These are phyloP conservation scores for Sclerospora graminicola DNA, from an alignment of 352 stramenopile species.

Conservation along the genomic window DNA sequence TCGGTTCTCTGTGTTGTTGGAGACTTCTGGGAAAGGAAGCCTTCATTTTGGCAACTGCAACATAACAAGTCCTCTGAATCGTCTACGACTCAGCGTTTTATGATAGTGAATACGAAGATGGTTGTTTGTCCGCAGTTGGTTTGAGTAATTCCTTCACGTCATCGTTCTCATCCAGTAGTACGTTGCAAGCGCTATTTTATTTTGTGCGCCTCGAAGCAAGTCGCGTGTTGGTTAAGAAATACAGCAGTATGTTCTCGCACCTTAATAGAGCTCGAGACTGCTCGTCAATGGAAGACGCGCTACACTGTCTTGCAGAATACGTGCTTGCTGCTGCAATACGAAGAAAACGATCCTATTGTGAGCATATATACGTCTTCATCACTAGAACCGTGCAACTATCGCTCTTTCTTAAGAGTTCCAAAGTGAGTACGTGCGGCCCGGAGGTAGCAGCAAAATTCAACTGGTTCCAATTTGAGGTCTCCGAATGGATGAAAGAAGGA, in stretches of 20 bases:
- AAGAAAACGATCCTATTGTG: conserved; percentile 29
- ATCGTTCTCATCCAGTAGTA: conserved; percentile 4
- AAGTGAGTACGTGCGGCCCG: conserved; percentile 59
- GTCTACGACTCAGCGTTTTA: conserved; percentile 20
- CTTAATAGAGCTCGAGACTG: conserved; percentile 42
- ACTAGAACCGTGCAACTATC: conserved; percentile 21
- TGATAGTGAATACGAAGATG: conserved; percentile 18
- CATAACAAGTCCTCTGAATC: conserved; percentile 21
- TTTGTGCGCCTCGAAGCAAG: conserved; percentile 57
- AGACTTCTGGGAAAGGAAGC: too few relatives aligned
- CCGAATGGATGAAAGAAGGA: conserved; percentile 76
- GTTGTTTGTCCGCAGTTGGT: conserved; percentile 1
- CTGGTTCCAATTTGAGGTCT: conserved; percentile 80
- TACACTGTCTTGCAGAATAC: conserved; percentile 65
- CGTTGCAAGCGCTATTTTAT: conserved; percentile 8
- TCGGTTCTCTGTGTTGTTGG: too few relatives aligned
- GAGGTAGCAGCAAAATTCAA: conserved; percentile 66
- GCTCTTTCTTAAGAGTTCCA: conserved; percentile 61
- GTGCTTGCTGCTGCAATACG: conserved; percentile 58
- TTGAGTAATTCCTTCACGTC: conserved; percentile 1
- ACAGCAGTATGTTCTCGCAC: conserved; percentile 65
- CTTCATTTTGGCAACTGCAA: too few relatives aligned
- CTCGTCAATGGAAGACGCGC: conserved; percentile 73
- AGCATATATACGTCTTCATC: not conserved
- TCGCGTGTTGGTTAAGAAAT: conserved; percentile 71